phyloP scores from a whole-genome alignment of 2,329 filamentous ascomycete genomes.

The Incumbomyces delicatus region DNA sequence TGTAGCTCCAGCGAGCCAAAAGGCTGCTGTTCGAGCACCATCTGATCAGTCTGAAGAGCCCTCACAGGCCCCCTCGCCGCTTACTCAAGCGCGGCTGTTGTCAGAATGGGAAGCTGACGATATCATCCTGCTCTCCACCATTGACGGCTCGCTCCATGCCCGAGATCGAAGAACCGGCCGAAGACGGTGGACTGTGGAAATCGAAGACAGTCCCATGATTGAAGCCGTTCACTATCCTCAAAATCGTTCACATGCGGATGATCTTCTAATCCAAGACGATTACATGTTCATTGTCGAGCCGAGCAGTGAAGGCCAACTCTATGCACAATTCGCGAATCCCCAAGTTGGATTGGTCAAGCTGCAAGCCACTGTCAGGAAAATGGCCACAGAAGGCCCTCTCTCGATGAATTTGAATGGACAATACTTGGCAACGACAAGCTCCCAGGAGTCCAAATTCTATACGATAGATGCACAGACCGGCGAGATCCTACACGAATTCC shows the following conservation, averaged over 20 bases:
- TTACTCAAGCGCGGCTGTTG: slow-evolving; percentile 89
- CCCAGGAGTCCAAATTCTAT: slow-evolving; percentile 82
- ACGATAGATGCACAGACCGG: slow-evolving; percentile 83
- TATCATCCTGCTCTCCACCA: slow-evolving; percentile 98
- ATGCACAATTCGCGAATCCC: slow-evolving; percentile 66
- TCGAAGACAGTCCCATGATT: slow-evolving; percentile 66
- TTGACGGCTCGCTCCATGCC: slow-evolving; percentile 93
- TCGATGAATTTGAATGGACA: slow-evolving; percentile 54
- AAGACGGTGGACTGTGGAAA: slow-evolving; percentile 74
- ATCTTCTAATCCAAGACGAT: slow-evolving; percentile 59
- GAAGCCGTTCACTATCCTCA: slow-evolving; percentile 73
- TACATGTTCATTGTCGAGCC: slow-evolving; percentile 95
- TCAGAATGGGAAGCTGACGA: slow-evolving; percentile 99
- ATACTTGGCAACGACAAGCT: slow-evolving; percentile 76
- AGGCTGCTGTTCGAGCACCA: slow-evolving; percentile 81
- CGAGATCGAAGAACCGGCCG: slow-evolving; percentile 73
- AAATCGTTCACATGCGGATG: slow-evolving; percentile 53
- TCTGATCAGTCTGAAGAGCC: slow-evolving; percentile 57
- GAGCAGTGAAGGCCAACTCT: slow-evolving; percentile 74
- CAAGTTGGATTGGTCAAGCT: slow-evolving; percentile 38
- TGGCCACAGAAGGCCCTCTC: slow-evolving; percentile 69
- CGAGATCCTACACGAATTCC: slow-evolving; percentile 54
- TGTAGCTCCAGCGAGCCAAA: slow-evolving; percentile 76
- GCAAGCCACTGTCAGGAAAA: slow-evolving; percentile 53
- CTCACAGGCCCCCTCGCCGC: slow-evolving; percentile 61